Base-by-base conservation (phyloP, 129 eudicot genomes). In the Flaveria sonorensis region DNA sequence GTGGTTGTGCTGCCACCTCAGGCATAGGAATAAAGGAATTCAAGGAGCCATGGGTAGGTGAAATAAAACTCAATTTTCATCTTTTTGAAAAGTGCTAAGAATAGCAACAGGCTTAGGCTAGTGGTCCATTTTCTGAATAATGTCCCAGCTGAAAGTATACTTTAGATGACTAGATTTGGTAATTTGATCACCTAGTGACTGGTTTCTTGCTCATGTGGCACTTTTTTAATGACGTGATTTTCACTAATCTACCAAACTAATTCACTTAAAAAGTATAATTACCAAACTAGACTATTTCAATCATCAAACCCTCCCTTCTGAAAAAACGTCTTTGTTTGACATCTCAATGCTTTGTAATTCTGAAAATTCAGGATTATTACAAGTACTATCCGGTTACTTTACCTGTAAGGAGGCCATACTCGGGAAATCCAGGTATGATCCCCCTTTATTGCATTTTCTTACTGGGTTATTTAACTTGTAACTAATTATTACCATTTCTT, bases 31-130 rank as follows among this genome's bases (percentile, higher is more conserved):
- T 68, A 67, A 87, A 91, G 51, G 97, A 94, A 63, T 94, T 91
- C 82, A 89, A 86, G 76, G 98, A 94, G 81, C 98, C 97, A 79
- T 94, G 97, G 98, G 98, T 90, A 83, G 77, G 89, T 81, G 43
- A 71, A 70, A 75, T 24, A 61, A 63, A 66, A 18, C 66, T 28
- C 19, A 64, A 7, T 16, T 75, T 68, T 57, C 64, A 63, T 32
- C 21, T 26, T 60, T 23, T 2, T 24, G 8, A 60, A 60, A 60
- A 23, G 7, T 28, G 64, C 64, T 57, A 57, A 57, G 64, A 57
- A 57, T 57, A 57, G 14, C 30, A 57, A 21, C 9, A 13, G 14
- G 21, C 64, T 20, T 20, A 57, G 21, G 30, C 32, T 57, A 57
- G 15, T 57, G 30, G 30, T 57, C 14, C 6, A 28, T 19, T 57